These are phyloP conservation scores for Talaromyces sp. DNA, from an alignment of 2,329 filamentous ascomycete species.

Conservation along the genomic window DNA sequence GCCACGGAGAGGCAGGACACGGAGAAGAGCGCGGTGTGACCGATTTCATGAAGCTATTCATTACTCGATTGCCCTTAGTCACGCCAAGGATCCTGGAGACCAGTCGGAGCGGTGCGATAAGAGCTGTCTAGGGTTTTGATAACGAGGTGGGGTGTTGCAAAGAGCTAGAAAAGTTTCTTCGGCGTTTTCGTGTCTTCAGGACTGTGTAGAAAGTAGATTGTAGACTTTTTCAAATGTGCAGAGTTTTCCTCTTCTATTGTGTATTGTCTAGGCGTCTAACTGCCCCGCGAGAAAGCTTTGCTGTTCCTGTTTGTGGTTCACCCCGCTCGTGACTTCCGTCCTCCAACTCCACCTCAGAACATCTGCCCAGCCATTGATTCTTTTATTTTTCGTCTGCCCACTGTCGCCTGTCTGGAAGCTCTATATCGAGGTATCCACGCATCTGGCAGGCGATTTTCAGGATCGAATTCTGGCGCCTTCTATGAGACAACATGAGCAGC, in stretches of 20 bases:
- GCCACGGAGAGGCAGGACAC: not conserved
- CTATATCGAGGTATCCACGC: not conserved
- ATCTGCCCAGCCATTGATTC: not conserved
- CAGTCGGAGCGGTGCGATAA: slow-evolving; percentile 3
- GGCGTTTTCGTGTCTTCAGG: not conserved
- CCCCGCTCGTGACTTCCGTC: not conserved
- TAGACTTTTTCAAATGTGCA: not conserved
- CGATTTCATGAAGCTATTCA: not conserved
- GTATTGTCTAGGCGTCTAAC: not conserved
- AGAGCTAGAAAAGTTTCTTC: not conserved
- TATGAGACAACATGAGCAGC: not conserved
- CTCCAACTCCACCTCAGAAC: not conserved
- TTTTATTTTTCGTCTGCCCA: not conserved
- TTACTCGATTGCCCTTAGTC: slow-evolving; percentile 2
- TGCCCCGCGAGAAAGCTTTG: not conserved
- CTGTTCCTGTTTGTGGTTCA: not conserved
- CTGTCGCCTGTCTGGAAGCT: not conserved
- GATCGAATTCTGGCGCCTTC: not conserved
- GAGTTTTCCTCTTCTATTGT: not conserved
- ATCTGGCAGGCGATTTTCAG: not conserved
- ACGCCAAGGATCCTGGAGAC: not conserved
- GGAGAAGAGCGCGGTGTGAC: not conserved
- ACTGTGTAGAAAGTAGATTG: not conserved
- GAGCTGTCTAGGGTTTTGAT: not conserved
- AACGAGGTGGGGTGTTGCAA: not conserved